Evolutionary conservation across 495 filamentous ascomycete species (phyloP).

Genomic region (Neurospora intermedia): DNA sequence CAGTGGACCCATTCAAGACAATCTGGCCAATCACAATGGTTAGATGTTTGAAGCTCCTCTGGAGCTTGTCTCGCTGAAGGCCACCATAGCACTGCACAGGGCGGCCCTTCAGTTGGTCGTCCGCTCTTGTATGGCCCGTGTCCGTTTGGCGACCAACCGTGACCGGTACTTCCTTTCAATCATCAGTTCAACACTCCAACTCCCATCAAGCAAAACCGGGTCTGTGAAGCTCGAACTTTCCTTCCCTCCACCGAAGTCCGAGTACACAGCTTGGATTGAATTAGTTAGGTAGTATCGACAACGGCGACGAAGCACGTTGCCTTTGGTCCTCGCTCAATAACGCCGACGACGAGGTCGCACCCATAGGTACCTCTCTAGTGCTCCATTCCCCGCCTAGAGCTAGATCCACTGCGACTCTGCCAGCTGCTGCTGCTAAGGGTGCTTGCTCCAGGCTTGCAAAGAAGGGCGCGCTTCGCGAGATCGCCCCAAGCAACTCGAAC

Average conservation of each 20-base stretch:
- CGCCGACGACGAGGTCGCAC: not conserved
- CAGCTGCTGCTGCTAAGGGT: not conserved
- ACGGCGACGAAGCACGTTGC: not conserved
- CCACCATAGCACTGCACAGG: slow-evolving; percentile 2
- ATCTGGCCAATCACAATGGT: not conserved
- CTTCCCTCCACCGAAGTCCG: not conserved
- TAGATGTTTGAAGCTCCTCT: not conserved
- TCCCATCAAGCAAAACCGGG: not conserved
- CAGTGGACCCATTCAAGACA: slow-evolving; percentile 4
- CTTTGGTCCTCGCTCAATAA: not conserved
- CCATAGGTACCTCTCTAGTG: not conserved
- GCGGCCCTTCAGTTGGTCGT: not conserved
- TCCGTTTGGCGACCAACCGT: slow-evolving; percentile 20
- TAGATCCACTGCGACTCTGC: not conserved
- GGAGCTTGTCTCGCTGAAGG: not conserved
- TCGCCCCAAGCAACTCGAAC: slow-evolving; percentile 11
- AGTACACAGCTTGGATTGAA: not conserved
- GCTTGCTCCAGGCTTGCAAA: slow-evolving; percentile 6
- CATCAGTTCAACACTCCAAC: not conserved
- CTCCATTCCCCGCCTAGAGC: not conserved
- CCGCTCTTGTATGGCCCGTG: slow-evolving; percentile 12
- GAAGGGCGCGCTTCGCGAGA: slow-evolving; percentile 22
- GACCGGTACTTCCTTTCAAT: not conserved
- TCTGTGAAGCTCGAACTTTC: slow-evolving; percentile 17
- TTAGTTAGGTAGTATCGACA: not conserved